Conservation (phyloP, 345 rosid species). For the Acer yangbiense region DNA sequence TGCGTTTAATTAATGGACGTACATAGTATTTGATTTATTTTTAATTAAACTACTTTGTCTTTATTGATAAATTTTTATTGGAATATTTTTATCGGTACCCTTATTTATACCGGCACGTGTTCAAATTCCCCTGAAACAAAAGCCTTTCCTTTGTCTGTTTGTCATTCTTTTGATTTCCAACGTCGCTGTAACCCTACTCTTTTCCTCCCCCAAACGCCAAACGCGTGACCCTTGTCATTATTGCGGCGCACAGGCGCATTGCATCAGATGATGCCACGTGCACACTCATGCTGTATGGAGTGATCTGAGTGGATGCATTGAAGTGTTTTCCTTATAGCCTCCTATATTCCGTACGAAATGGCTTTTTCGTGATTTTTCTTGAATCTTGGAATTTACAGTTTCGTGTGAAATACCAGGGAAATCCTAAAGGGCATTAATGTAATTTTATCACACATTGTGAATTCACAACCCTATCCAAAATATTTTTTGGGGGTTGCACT, state of each 20-base stretch:
- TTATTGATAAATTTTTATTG: too few species aligned
- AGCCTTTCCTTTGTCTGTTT: not conserved
- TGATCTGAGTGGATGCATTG: not conserved
- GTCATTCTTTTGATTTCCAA: not conserved
- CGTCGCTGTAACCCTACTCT: not conserved
- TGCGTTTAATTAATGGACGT: too few species aligned
- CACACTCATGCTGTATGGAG: not conserved
- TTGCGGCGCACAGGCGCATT: not conserved
- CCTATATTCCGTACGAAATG: not conserved
- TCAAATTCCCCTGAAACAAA: not conserved
- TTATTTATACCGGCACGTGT: not conserved
- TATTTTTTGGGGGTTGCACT: too few species aligned
- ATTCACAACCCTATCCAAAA: slow-evolving; percentile 20
- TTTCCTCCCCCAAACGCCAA: not conserved
- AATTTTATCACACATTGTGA: not conserved
- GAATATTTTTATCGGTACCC: too few species aligned
- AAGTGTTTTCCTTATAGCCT: too few species aligned
- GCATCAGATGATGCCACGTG: not conserved
- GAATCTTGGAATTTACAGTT: not conserved
- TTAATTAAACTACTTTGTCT: too few species aligned
- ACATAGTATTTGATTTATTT: too few species aligned
- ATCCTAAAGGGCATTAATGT: slow-evolving; percentile 10
- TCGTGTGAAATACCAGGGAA: too few species aligned
- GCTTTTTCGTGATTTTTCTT: not conserved
- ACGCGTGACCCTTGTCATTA: not conserved